Conservation (phyloP, 1,284 basidiomycete genomes). For the Lentinula novae-zelandiae region DNA sequence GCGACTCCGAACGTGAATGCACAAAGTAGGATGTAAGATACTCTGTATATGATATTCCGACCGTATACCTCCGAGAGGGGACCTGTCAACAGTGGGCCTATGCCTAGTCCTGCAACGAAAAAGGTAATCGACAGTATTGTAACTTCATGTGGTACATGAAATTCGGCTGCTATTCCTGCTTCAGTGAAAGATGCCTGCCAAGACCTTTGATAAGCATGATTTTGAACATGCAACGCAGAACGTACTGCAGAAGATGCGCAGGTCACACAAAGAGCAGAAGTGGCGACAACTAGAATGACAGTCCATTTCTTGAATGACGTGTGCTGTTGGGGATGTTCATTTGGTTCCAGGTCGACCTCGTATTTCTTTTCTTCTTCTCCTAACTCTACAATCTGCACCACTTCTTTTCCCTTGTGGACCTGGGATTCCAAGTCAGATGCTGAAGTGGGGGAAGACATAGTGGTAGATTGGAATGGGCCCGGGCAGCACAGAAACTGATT, state of each 20-base stretch:
- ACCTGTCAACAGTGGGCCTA: slow-evolving; percentile 54
- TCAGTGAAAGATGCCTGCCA: slow-evolving; percentile 58
- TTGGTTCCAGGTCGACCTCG: slow-evolving; percentile 8
- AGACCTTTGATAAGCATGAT: slow-evolving; percentile 20
- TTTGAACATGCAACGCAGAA: slow-evolving; percentile 31
- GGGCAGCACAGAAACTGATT: not conserved
- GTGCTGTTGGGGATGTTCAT: slow-evolving; percentile 50
- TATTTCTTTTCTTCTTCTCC: not conserved
- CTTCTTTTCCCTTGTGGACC: not conserved
- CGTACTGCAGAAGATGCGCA: slow-evolving; percentile 64
- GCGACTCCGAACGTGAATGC: slow-evolving; percentile 63
- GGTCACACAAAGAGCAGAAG: slow-evolving; percentile 59
- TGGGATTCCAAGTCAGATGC: not conserved
- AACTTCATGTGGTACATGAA: slow-evolving; percentile 59
- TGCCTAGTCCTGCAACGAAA: slow-evolving; percentile 50
- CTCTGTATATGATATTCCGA: slow-evolving; percentile 47
- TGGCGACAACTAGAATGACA: slow-evolving; percentile 49
- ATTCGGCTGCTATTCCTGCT: slow-evolving; percentile 53
- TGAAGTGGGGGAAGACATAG: not conserved
- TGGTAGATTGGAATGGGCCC: not conserved
- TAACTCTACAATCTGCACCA: not conserved
- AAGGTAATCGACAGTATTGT: slow-evolving; percentile 69
- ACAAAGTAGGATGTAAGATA: slow-evolving; percentile 48
- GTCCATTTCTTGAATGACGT: slow-evolving; percentile 51
- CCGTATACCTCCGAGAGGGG: slow-evolving; percentile 58